Evolutionary conservation across 257 asterid genomes (phyloP), one percentile per base, ranked within the genome.

Genomic region (Solanum pennellii): DNA sequence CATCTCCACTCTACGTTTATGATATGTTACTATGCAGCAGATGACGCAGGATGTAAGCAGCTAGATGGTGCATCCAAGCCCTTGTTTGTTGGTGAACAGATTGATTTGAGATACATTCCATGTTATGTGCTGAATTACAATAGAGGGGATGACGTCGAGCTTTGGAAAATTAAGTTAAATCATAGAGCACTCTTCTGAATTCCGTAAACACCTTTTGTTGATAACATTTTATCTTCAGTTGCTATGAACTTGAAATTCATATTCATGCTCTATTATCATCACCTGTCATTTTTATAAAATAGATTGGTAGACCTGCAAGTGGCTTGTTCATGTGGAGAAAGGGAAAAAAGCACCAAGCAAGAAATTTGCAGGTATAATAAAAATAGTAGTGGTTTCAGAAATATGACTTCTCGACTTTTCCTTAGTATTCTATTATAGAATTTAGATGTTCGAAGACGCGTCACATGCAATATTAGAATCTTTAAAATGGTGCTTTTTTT

Each of bases 71-170:
- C 87, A 83, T 73, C 83, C 6, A 83, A 89, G 6, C 42, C 37
- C 84, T 85, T 89, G 80, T 97, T 95, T 83, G 56, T 86, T 15
- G 98, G 99, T 10, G 88, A 89, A 89, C 92, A 86, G 84, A 86
- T 95, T 71, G 88, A 92, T 90, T 93, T 95, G 44, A 89, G 85
- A 9, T 91, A 89, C 89, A 93, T 95, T 74, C 99, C 99, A 16
- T 94, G 93, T 88, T 93, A 94, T 35, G 95, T 94, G 83, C 89
- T 69, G 72, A 94, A 91, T 60, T 97, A 96, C 59, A 91, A 92
- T 41, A 93, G 99, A 74, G 99, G 98, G 86, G 89, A 85, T 18
- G 97, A 94, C 31, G 97, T 96, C 11, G 99, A 95, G 93, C 77
- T 97, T 76, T 97, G 98, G 98, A 89, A 91, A 91, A 95, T 97